phyloP scores from a whole-genome alignment of 106 monocot species.

The Allium sativum region DNA sequence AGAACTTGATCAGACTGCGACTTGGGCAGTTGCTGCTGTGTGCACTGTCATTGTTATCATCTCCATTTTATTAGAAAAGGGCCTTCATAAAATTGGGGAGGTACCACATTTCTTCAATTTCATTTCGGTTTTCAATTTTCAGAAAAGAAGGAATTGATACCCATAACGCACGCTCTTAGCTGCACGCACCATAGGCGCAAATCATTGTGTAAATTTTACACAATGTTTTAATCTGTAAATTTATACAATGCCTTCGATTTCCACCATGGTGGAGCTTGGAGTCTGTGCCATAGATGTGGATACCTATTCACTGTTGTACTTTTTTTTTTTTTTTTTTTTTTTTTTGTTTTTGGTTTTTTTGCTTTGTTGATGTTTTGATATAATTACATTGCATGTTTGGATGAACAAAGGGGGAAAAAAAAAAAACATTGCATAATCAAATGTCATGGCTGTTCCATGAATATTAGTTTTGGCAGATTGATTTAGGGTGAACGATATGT shows the following conservation, averaged over 20 bases:
- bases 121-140: background rate
- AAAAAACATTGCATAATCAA: no score
- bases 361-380: no score
- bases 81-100: constrained; percentile 51
- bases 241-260: background rate
- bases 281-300: background rate
- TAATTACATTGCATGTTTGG: no score
- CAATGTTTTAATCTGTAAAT: background rate
- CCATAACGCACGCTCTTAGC: background rate
- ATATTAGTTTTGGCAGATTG: no score
- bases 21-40: constrained; percentile 75
- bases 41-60: constrained; percentile 48
- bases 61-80: constrained; percentile 52
- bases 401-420: no score
- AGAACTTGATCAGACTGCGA: constrained; percentile 53
- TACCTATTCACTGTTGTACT: no score
- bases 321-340: no score
- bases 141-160: background rate
- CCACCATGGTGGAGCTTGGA: background rate
- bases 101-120: constrained; percentile 14
- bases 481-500: no score
- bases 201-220: background rate
- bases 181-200: background rate
- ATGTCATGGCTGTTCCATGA: no score
- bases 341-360: no score